Conservation (phyloP, 2,329 filamentous ascomycete species). For the Didymella sp. region DNA sequence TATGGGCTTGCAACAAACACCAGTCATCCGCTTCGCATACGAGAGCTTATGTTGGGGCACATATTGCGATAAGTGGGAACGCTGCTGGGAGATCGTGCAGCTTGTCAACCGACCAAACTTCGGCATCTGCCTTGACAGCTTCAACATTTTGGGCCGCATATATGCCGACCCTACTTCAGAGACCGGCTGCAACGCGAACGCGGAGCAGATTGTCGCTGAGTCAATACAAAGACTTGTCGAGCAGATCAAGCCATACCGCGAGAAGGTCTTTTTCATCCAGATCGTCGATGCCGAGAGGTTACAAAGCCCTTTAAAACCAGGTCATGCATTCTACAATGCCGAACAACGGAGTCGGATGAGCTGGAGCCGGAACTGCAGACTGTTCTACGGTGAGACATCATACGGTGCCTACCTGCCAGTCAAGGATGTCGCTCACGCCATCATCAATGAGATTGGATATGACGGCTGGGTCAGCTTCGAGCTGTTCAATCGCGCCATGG, state of each 20-base stretch:
- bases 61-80: constrained; percentile 73
- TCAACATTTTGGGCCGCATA: constrained; percentile 75
- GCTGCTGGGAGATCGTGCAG: constrained; percentile 71
- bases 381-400: constrained; percentile 70
- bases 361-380: constrained; percentile 77
- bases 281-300: constrained; percentile 76
- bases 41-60: constrained; percentile 78
- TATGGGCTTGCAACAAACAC: constrained; percentile 64
- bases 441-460: constrained; percentile 70
- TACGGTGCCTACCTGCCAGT: constrained; percentile 73
- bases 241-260: constrained; percentile 60
- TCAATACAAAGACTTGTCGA: constrained; percentile 64
- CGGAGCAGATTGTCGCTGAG: constrained; percentile 61
- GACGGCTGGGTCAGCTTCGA: constrained; percentile 75
- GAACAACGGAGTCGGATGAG: constrained; percentile 72
- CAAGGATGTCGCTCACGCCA: constrained; percentile 64
- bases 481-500: constrained; percentile 69
- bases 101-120: constrained; percentile 73
- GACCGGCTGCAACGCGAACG: constrained; percentile 59
- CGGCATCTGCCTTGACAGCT: constrained; percentile 78
- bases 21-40: constrained; percentile 72
- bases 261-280: constrained; percentile 77
- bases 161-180: constrained; percentile 70
- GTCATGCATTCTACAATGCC: constrained; percentile 65
- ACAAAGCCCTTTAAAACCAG: constrained; percentile 60